Conservation (phyloP, 2,329 filamentous ascomycete genomes). For the Colletotrichum eleusines region DNA sequence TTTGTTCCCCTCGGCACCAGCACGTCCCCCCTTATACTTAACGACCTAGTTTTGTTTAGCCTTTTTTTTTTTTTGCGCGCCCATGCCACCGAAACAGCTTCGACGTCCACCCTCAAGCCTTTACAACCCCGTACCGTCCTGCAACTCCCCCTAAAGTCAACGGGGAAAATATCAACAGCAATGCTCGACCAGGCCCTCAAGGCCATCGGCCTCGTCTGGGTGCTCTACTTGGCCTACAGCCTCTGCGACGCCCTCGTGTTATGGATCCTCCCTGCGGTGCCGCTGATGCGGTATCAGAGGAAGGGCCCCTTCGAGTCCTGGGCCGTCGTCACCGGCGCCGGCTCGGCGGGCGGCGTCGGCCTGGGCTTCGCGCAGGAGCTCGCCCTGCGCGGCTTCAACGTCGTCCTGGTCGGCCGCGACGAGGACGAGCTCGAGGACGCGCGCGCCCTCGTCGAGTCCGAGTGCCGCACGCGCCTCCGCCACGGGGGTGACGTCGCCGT, state of each 20-base stretch:
- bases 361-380: constrained; percentile 51
- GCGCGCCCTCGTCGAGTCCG: constrained; percentile 29
- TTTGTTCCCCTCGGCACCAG: neutral
- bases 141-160: neutral
- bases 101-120: neutral
- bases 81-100: neutral
- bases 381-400: constrained; percentile 50
- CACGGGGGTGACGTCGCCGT: constrained; percentile 45
- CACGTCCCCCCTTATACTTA: neutral
- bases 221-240: constrained; percentile 38
- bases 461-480: constrained; percentile 45
- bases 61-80: neutral
- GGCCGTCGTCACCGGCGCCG: constrained; percentile 51
- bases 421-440: constrained; percentile 47
- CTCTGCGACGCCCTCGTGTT: constrained; percentile 43
- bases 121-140: neutral
- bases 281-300: constrained; percentile 46
- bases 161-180: neutral
- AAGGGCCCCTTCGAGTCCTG: constrained; percentile 43
- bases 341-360: constrained; percentile 51
- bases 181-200: constrained; percentile 13
- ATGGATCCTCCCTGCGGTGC: constrained; percentile 43
- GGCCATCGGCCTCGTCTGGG: constrained; percentile 43
- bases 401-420: constrained; percentile 50
- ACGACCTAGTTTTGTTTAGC: neutral